These are phyloP conservation scores for Mycena rosella DNA, from an alignment of 768 basidiomycete genomes.

Conservation along the genomic window DNA sequence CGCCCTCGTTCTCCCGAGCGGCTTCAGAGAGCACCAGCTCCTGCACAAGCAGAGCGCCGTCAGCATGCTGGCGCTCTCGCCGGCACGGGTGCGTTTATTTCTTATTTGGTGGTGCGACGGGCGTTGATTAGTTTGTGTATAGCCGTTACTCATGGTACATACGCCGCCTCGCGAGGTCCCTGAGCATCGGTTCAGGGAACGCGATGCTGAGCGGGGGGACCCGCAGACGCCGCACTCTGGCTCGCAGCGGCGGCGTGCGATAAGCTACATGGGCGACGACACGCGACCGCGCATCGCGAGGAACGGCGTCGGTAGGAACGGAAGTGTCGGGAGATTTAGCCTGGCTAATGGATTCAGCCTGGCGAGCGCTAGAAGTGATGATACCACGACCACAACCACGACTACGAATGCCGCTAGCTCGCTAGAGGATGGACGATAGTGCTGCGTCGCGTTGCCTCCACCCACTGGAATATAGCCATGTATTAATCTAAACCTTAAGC, in stretches of 20 bases:
- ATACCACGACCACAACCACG: constrained; percentile 11
- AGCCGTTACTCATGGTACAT: constrained; percentile 76
- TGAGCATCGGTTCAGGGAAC: constrained; percentile 47
- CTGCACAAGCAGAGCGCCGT: constrained; percentile 68
- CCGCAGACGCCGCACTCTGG: constrained; percentile 42
- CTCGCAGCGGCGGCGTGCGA: constrained; percentile 50
- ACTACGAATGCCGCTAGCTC: constrained; percentile 23
- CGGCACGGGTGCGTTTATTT: constrained; percentile 69
- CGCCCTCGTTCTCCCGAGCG: constrained; percentile 63
- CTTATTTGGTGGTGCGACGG: background rate
- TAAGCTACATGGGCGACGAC: constrained; percentile 59
- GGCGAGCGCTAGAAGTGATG: constrained; percentile 23
- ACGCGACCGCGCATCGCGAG: constrained; percentile 33
- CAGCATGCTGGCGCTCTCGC: constrained; percentile 77
- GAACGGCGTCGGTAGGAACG: constrained; percentile 18
- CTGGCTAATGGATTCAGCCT: constrained; percentile 16
- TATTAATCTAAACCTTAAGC: constrained; percentile 29
- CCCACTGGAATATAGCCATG: constrained; percentile 19
- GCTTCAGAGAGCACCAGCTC: constrained; percentile 59
- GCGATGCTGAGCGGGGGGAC: constrained; percentile 44
- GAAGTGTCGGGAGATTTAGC: constrained; percentile 27
- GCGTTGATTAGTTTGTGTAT: constrained; percentile 22
- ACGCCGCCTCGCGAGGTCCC: constrained; percentile 69
- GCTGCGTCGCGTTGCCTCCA: background rate
- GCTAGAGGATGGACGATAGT: constrained; percentile 24